Conservation (phyloP, 1,284 basidiomycete genomes). For the Phellopilus nigrolimitatus region DNA sequence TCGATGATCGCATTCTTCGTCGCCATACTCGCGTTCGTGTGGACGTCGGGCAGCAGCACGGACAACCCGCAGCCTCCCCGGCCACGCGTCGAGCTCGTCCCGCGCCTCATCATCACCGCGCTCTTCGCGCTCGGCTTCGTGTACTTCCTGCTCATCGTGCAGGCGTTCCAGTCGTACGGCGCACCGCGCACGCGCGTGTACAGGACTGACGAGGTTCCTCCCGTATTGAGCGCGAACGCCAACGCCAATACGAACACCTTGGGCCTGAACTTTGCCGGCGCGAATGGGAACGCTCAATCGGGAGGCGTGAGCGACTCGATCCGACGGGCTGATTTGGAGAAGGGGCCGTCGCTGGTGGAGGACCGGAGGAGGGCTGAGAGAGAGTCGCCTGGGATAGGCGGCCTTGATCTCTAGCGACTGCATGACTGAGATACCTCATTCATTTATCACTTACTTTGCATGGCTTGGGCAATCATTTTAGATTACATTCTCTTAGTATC, state of each 20-base stretch:
- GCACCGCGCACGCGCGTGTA: neutral
- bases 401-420: neutral
- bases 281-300: neutral
- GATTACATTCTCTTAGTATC: too few relatives aligned
- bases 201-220: neutral
- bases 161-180: slow-evolving; percentile 59
- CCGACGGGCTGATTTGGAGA: neutral
- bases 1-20: slow-evolving; percentile 66
- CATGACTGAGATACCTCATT: too few relatives aligned
- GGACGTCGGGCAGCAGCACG: slow-evolving; percentile 56
- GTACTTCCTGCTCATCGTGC: slow-evolving; percentile 58
- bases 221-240: neutral
- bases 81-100: slow-evolving; percentile 37
- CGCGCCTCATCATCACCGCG: slow-evolving; percentile 52
- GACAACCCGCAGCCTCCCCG: slow-evolving; percentile 29
- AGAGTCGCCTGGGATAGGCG: neutral
- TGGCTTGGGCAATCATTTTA: too few relatives aligned
- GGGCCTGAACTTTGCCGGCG: neutral
- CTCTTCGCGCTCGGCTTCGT: slow-evolving; percentile 56
- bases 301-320: neutral
- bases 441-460: too few relatives aligned
- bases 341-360: neutral
- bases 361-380: neutral
- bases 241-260: neutral
- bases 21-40: slow-evolving; percentile 67